Percentiles rank a stretch among this genome's conserved stretches.
These are phyloP conservation scores for Beta macrorhiza DNA, from an alignment of 179 eudicot genomes.

Conservation along the genomic window DNA sequence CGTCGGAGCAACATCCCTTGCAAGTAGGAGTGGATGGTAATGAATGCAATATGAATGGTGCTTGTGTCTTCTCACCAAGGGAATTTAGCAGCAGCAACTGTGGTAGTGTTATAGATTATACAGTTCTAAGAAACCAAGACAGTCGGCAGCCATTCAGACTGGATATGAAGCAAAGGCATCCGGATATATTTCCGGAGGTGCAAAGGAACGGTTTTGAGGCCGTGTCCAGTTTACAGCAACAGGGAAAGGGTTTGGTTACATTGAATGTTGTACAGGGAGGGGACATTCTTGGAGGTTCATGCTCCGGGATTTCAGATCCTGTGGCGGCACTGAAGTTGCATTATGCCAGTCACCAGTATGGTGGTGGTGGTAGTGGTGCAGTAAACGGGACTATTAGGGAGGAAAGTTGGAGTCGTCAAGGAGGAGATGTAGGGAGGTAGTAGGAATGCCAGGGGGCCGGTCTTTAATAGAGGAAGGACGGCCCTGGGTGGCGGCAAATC, in stretches of 20 bases:
- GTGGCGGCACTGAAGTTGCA: conserved; percentile 78
- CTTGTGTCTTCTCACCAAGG: conserved; percentile 33
- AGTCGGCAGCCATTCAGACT: conserved; percentile 46
- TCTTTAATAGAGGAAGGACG: conserved; percentile 7
- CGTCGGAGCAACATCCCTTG: conserved; percentile 41
- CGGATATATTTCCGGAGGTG: conserved; percentile 36
- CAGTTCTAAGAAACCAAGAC: conserved; percentile 33
- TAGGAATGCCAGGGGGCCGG: conserved; percentile 32
- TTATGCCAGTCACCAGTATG: conserved; percentile 48
- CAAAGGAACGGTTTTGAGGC: conserved; percentile 47
- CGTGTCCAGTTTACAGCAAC: conserved; percentile 36
- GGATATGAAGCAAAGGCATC: conserved; percentile 39
- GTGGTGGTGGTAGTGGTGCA: conserved; percentile 28
- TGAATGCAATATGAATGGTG: conserved; percentile 31
- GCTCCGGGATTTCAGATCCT: conserved; percentile 65
- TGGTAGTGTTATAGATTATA: conserved; percentile 27
- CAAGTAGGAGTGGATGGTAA: conserved; percentile 24
- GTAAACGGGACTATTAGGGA: conserved; percentile 48
- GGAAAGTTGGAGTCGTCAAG: conserved; percentile 59
- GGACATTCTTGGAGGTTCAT: conserved; percentile 31
- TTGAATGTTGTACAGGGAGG: conserved; percentile 48
- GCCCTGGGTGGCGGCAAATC: conserved; percentile 25
- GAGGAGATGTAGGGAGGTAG: conserved; percentile 65
- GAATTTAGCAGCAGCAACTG: conserved; percentile 38
- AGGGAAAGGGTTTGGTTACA: conserved; percentile 36